A percentile compares a stretch with the other conserved stretches of the same genome.
Evolutionary conservation across 306 rosid genomes (phyloP).

Genomic region (Casuarina cunninghamiana): DNA sequence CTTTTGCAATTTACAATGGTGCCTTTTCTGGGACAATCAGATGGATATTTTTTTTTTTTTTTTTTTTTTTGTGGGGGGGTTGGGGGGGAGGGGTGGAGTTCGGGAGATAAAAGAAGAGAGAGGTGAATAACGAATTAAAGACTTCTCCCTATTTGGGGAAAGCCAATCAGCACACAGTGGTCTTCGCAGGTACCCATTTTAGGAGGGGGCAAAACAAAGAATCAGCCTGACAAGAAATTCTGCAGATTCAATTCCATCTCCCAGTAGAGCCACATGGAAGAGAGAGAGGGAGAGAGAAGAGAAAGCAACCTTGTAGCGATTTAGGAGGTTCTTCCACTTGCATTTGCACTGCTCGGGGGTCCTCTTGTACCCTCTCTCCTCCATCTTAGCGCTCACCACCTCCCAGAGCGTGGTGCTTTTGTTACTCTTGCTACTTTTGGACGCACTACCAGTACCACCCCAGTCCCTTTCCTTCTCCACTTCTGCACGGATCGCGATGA

Average conservation of each 20-base stretch:
- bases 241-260: background rate
- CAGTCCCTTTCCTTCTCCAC: slow-evolving; percentile 49
- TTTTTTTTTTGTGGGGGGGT: no score
- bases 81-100: no score
- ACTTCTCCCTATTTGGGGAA: background rate
- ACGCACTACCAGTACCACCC: background rate
- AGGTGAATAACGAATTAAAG: background rate
- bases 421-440: slow-evolving; percentile 7
- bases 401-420: slow-evolving; percentile 68
- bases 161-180: background rate
- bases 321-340: slow-evolving; percentile 95
- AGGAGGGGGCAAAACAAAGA: background rate
- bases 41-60: no score
- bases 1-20: no score
- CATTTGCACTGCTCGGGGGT: slow-evolving; percentile 94
- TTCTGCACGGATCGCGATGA: slow-evolving; percentile 76
- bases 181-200: background rate
- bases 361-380: slow-evolving; percentile 60
- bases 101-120: background rate
- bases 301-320: slow-evolving; percentile 75
- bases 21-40: no score
- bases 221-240: background rate
- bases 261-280: background rate
- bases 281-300: background rate
- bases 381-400: slow-evolving; percentile 65